Conservation (phyloP, 2,329 filamentous ascomycete genomes). For the Pseudopyricularia javanii region DNA sequence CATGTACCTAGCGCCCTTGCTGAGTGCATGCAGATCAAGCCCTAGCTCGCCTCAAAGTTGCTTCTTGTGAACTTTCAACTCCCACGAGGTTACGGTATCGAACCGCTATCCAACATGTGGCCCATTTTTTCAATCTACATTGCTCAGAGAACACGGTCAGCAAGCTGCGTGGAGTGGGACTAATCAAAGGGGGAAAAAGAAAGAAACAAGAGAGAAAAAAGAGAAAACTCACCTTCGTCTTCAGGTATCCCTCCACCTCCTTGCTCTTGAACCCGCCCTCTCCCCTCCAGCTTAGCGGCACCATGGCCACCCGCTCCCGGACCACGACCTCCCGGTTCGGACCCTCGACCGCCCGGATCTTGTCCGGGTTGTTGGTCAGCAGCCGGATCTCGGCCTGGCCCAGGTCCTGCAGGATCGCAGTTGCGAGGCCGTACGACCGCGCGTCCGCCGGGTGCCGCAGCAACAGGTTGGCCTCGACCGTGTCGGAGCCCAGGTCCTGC, state of each 20-base stretch:
- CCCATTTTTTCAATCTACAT: slow-evolving; percentile 75
- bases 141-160: background rate
- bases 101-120: slow-evolving; percentile 54
- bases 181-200: background rate
- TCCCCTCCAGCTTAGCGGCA: slow-evolving; percentile 85
- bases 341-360: slow-evolving; percentile 87
- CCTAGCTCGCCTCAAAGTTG: too few relatives aligned
- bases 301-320: slow-evolving; percentile 85
- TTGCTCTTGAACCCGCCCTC: slow-evolving; percentile 71
- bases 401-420: slow-evolving; percentile 82
- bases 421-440: slow-evolving; percentile 89
- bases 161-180: background rate
- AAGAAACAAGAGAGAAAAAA: background rate
- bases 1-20: too few relatives aligned
- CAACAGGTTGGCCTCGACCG: slow-evolving; percentile 87
- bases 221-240: slow-evolving; percentile 64
- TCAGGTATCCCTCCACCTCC: slow-evolving; percentile 88
- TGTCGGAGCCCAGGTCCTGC: slow-evolving; percentile 94
- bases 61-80: too few relatives aligned
- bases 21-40: background rate
- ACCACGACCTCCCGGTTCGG: slow-evolving; percentile 80
- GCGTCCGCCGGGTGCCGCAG: slow-evolving; percentile 90
- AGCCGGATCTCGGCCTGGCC: slow-evolving; percentile 68
- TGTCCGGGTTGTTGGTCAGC: slow-evolving; percentile 95
- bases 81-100: too few relatives aligned